Conservation (phyloP, 2,329 filamentous ascomycete genomes). For the Bipolaris zeicola region DNA sequence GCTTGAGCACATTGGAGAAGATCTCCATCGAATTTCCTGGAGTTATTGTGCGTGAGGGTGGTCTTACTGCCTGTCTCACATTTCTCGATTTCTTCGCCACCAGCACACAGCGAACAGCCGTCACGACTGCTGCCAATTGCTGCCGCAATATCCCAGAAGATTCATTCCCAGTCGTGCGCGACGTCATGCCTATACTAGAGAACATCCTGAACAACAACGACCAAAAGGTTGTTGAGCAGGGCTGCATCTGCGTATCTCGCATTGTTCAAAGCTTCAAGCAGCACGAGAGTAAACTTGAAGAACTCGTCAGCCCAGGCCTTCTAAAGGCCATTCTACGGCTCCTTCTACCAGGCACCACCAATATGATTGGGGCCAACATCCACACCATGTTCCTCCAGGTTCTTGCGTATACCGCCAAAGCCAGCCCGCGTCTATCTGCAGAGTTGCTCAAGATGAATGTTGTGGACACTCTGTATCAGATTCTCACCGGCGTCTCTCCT, state of each 20-base stretch:
- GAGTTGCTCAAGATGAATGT: slow-evolving; percentile 96
- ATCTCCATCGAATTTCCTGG: slow-evolving; percentile 95
- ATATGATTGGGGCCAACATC: slow-evolving; percentile 90
- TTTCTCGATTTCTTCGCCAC: slow-evolving; percentile 98
- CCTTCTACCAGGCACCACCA: slow-evolving; percentile 90
- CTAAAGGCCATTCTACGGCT: slow-evolving; percentile 84
- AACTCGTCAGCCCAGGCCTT: slow-evolving; percentile 86
- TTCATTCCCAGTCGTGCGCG: slow-evolving; percentile 86
- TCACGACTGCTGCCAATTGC: slow-evolving; percentile 97
- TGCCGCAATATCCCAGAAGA: slow-evolving; percentile 96
- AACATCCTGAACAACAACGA: slow-evolving; percentile 91
- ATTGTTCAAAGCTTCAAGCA: slow-evolving; percentile 98
- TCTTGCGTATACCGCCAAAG: slow-evolving; percentile 84
- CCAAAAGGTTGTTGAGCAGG: slow-evolving; percentile 95
- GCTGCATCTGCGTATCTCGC: slow-evolving; percentile 90
- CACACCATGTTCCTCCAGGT: slow-evolving; percentile 96
- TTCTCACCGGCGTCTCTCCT: slow-evolving; percentile 92
- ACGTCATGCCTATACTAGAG: slow-evolving; percentile 95
- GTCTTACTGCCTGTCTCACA: slow-evolving; percentile 90
- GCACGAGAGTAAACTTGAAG: slow-evolving; percentile 84
- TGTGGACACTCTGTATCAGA: slow-evolving; percentile 96
- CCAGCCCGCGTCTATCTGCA: slow-evolving; percentile 83
- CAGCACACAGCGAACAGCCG: slow-evolving; percentile 92
- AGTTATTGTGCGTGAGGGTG: slow-evolving; percentile 93
- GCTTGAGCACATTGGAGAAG: slow-evolving; percentile 93